Evolutionary conservation across 208 protist genomes (phyloP), one percentile per base, ranked within the genome.

Genomic region (Leishmania tarentolae): DNA sequence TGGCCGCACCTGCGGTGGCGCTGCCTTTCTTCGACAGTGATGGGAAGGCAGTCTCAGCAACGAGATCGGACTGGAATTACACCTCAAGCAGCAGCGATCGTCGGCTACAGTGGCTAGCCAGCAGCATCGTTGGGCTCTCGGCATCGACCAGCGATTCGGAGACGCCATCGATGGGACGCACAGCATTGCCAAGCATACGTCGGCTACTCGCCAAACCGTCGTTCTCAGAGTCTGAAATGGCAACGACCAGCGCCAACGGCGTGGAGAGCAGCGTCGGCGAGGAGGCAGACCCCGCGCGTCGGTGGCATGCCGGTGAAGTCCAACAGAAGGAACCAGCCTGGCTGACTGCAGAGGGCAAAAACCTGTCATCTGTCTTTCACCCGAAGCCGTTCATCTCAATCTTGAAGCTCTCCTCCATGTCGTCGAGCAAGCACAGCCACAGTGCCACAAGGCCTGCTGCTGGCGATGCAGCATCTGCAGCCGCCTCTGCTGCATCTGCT

Each of bases 301-400:
- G 46, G 21, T 40, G 3, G 72, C 53, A 47, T 47, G 65, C 37
- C n/a, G 57, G 21, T n/a, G 59, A 42, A 21, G 46, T 47, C 15
- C 46, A 65, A 21, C 40, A 37, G 44, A 68, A 31, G 6, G 82
- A 86, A 47, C 72, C 82, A 31, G 78, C 73, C 53, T 86, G 82
- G 82, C 57, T 86, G 66, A 50, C 56, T 17, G 69, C 74, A 21
- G 65, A 76, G 35, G 78, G 78, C 2, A 86, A 82, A 63, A 75
- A 76, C 6, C 63, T 76, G 52, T 80, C 78, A 13, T 56, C 74
- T 28, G 72, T 86, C 63, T 80, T 66, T 59, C 71, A 79, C 66
- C 82, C 82, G 0, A 59, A 63, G 82, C 82, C 82, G 19, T 82
- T 82, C 46, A 86, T 86, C 37, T 82, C 77, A 9, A 61, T 86